These are phyloP conservation scores for Xylariaceae sp. DNA, from an alignment of 2,329 filamentous ascomycete genomes.

Conservation along the genomic window DNA sequence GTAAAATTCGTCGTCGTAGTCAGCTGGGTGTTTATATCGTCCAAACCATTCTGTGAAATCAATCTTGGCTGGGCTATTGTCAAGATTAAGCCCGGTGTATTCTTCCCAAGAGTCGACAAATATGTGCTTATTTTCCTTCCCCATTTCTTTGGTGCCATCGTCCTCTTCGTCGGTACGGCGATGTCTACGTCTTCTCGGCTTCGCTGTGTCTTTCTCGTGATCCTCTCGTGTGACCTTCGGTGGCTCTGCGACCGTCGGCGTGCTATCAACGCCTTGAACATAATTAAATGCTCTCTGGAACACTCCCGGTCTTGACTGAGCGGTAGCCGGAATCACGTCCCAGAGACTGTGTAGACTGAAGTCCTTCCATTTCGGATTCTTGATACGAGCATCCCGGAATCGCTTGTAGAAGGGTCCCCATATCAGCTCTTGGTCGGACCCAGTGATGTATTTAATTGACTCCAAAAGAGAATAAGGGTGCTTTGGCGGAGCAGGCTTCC, in stretches of 20 bases:
- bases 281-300: slow-evolving; percentile 2
- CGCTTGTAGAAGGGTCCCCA: slow-evolving; percentile 18
- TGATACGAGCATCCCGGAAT: slow-evolving; percentile 6
- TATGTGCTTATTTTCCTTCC: neutral
- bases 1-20: slow-evolving; percentile 27
- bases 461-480: slow-evolving; percentile 4
- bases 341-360: slow-evolving; percentile 12
- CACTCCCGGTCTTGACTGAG: slow-evolving; percentile 11
- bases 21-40: slow-evolving; percentile 14
- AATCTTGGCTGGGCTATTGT: slow-evolving; percentile 23
- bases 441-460: neutral
- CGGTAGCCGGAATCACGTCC: slow-evolving; percentile 7
- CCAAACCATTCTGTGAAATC: slow-evolving; percentile 22
- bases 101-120: slow-evolving; percentile 2
- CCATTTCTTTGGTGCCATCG: neutral
- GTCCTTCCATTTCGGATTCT: slow-evolving; percentile 1
- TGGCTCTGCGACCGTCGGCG: slow-evolving; percentile 4
- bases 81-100: neutral
- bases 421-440: slow-evolving; percentile 13
- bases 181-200: neutral
- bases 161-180: slow-evolving; percentile 14
- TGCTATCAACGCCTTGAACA: neutral
- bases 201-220: no score
- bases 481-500: neutral
- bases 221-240: neutral